These are phyloP conservation scores for Cupressus sempervirens DNA, from an alignment of 75 land plant species.

Conservation along the genomic window DNA sequence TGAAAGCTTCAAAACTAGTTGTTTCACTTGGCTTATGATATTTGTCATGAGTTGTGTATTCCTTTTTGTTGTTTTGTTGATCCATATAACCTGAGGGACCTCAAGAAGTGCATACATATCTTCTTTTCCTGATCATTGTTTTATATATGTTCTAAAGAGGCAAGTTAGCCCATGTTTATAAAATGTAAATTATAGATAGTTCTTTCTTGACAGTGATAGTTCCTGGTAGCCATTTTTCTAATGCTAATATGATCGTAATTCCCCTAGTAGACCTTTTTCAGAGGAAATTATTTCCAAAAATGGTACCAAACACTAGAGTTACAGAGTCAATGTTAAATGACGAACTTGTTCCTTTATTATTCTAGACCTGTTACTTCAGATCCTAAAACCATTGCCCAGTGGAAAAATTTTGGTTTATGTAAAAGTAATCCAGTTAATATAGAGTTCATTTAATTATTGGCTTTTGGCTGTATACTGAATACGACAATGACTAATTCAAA, in stretches of 20 bases:
- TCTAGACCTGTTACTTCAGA: not conserved
- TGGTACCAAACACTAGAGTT: not conserved
- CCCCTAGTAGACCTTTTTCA: not conserved
- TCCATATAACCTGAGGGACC: conserved; percentile 63
- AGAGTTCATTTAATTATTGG: not conserved
- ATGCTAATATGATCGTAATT: not conserved
- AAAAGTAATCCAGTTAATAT: not conserved
- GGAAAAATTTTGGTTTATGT: not conserved
- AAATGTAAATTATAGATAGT: not conserved
- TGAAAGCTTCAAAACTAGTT: conserved; percentile 63
- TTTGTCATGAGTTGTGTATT: conserved; percentile 76
- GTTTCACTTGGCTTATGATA: conserved; percentile 84
- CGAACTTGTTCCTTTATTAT: not conserved
- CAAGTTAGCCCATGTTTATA: not conserved
- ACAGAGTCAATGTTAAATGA: not conserved
- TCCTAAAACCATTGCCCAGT: not conserved
- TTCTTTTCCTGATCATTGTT: not conserved
- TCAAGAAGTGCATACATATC: not conserved
- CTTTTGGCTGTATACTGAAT: not conserved
- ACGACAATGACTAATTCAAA: not conserved
- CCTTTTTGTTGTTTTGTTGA: conserved; percentile 77
- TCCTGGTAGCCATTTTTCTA: not conserved
- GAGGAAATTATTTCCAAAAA: not conserved
- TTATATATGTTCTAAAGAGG: not conserved
- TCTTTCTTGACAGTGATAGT: not conserved